Evolutionary conservation across 106 monocot genomes (phyloP).

Genomic region (Dendrobium nobile): DNA sequence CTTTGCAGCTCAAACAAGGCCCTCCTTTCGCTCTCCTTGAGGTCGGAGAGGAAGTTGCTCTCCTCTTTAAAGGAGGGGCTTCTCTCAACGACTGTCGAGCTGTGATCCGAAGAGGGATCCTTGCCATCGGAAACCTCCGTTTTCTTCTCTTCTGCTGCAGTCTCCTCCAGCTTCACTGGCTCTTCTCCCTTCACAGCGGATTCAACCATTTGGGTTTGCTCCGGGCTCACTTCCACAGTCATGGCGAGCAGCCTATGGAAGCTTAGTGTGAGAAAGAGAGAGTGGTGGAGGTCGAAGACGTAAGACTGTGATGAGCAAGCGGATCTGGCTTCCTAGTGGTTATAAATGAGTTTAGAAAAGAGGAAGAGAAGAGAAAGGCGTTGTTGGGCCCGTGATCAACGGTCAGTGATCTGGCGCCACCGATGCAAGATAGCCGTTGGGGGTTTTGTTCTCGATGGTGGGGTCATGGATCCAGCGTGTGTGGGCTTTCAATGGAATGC

Average conservation of each 20-base stretch:
- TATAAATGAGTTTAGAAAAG: background rate
- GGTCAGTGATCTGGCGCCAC: background rate
- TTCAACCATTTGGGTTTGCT: constrained; percentile 21
- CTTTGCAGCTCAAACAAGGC: constrained; percentile 56
- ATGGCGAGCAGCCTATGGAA: constrained; percentile 6
- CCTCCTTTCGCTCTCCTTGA: constrained; percentile 68
- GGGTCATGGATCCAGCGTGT: background rate
- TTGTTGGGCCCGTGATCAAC: background rate
- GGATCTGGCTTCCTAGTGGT: background rate
- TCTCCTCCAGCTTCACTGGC: constrained; percentile 1
- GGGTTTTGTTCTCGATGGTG: background rate
- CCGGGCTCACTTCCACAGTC: constrained; percentile 34
- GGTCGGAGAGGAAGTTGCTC: constrained; percentile 66
- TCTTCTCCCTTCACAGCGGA: background rate
- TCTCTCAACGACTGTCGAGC: constrained; percentile 25
- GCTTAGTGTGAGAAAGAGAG: background rate
- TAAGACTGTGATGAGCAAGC: background rate
- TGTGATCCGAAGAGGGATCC: background rate
- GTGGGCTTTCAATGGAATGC: background rate
- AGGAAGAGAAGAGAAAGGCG: background rate
- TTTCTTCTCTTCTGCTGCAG: constrained; percentile 12
- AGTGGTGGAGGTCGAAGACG: background rate
- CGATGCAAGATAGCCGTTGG: background rate
- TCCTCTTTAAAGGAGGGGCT: constrained; percentile 67
- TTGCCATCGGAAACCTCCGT: background rate